Base-by-base conservation (phyloP, 768 basidiomycete species). In the Holtermannia corniformis region DNA sequence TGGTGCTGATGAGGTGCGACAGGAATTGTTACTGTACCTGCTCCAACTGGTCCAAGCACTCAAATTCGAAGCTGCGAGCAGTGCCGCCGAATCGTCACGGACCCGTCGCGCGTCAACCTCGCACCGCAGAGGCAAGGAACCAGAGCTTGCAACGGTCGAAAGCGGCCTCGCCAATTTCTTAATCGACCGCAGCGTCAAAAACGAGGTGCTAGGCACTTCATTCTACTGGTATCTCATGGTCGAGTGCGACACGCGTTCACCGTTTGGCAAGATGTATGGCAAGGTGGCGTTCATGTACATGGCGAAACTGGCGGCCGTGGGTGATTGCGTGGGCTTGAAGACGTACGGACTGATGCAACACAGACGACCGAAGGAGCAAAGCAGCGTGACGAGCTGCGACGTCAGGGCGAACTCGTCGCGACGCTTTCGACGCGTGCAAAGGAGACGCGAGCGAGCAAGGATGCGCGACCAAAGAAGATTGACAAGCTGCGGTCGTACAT, bases 181-280 rank as follows among this genome's bases (percentile, higher is more conserved):
- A 46, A 87, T 97, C 48, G 73, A 80, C 4, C 80, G 92, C 20
- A 88, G 87, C 16, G 87, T 89, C 12, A 76, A 79, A 58, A 93
- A 93, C 63, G 77, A 77, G 2, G 78, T 93, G 0, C 76, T 99
- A 1, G 95, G 92, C 0, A 96, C 96, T 62, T 79, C 87, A 22
- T 76, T 97, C 58, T 86, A 93, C 68, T 97, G 95, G 95, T 99
- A 97, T 63, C 81, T 97, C 51, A 90, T 91, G 81, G 92, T 97
- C 3, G 87, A 88, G 20, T 74, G 87, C 43, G 87, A 91, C 63
- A 88, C 91, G 65, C 82, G 82, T 55, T 76, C 82, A 21, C 81
- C 88, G 69, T 55, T 65, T 3, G 86, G 87, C 3, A 91, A 89
- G 76, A 90, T 93, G 86, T 97, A 91, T 61, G 88, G 85, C 3